Conservation (phyloP, 2,329 filamentous ascomycete species). For the Beauveria asiatica region DNA sequence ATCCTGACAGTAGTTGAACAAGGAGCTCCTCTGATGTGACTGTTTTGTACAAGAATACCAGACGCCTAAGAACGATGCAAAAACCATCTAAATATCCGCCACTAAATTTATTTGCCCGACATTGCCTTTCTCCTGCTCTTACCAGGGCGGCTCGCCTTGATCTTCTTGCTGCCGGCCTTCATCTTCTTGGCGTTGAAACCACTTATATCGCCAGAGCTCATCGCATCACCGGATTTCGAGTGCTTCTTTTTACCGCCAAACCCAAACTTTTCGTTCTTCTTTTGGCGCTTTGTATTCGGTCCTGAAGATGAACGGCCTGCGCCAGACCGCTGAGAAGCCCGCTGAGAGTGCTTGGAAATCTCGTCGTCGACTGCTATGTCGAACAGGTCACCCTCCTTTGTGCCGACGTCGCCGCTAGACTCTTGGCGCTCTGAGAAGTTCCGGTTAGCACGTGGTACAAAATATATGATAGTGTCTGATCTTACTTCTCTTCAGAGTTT, state of each 20-base stretch:
- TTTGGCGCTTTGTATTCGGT: slow-evolving; percentile 67
- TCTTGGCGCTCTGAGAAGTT: slow-evolving; percentile 72
- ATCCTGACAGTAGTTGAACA: neutral
- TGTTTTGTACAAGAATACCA: neutral
- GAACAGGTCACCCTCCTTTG: slow-evolving; percentile 79
- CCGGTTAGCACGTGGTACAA: slow-evolving; percentile 16
- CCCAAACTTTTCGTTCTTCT: slow-evolving; percentile 92
- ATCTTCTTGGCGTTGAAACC: slow-evolving; percentile 76
- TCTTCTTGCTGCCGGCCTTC: slow-evolving; percentile 49
- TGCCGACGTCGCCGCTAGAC: slow-evolving; percentile 49
- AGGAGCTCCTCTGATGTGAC: slow-evolving; percentile 1
- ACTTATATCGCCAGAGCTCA: slow-evolving; percentile 70
- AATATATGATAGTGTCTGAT: slow-evolving; percentile 17
- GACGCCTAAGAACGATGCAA: neutral
- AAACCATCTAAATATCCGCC: neutral
- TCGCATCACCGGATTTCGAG: slow-evolving; percentile 81
- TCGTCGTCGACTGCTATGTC: slow-evolving; percentile 76
- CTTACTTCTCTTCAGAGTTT: slow-evolving; percentile 89
- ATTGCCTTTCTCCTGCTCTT: slow-evolving; percentile 44
- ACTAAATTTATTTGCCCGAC: slow-evolving; percentile 22
- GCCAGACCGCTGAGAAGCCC: slow-evolving; percentile 28
- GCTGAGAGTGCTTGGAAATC: slow-evolving; percentile 33
- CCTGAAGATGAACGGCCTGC: slow-evolving; percentile 28
- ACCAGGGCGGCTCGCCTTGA: slow-evolving; percentile 33
- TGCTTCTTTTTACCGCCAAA: slow-evolving; percentile 94